Evolutionary conservation across 148 eudicot genomes (phyloP).

Genomic region (Pouteria glomerata): DNA sequence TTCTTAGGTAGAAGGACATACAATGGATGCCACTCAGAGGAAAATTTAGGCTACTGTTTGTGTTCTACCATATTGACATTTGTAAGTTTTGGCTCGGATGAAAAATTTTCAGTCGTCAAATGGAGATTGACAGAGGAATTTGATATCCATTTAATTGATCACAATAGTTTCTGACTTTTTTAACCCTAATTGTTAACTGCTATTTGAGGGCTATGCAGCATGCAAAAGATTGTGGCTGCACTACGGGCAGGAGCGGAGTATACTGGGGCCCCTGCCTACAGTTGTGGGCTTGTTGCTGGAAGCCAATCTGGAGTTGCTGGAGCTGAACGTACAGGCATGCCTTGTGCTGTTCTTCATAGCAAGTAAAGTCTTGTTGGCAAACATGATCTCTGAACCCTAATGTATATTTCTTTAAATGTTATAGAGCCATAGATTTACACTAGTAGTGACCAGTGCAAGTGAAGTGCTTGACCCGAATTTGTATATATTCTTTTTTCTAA

Average conservation of each 20-base stretch:
- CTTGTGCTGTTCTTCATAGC: slow-evolving; percentile 72
- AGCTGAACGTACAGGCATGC: slow-evolving; percentile 76
- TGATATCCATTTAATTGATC: background rate
- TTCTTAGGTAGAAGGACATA: background rate
- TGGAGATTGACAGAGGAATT: background rate
- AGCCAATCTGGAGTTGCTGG: slow-evolving; percentile 66
- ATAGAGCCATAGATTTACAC: background rate
- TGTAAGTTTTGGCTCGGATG: background rate
- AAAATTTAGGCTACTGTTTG: background rate
- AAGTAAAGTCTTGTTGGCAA: slow-evolving; percentile 36
- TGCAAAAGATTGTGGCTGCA: slow-evolving; percentile 57
- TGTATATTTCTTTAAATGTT: background rate
- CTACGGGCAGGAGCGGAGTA: slow-evolving; percentile 70
- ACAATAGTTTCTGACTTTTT: background rate
- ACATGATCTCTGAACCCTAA: background rate
- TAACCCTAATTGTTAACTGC: background rate
- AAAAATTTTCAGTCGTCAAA: background rate
- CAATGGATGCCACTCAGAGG: background rate
- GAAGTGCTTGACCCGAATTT: background rate
- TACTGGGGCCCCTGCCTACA: slow-evolving; percentile 52
- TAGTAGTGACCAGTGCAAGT: background rate
- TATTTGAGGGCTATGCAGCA: slow-evolving; percentile 30
- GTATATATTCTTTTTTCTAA: background rate
- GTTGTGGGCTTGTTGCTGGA: slow-evolving; percentile 78
- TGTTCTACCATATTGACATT: background rate